A percentile compares a stretch with the other conserved stretches of the same genome.
phyloP scores from a whole-genome alignment of 106 monocot species.

The Apostasia ramifera region DNA sequence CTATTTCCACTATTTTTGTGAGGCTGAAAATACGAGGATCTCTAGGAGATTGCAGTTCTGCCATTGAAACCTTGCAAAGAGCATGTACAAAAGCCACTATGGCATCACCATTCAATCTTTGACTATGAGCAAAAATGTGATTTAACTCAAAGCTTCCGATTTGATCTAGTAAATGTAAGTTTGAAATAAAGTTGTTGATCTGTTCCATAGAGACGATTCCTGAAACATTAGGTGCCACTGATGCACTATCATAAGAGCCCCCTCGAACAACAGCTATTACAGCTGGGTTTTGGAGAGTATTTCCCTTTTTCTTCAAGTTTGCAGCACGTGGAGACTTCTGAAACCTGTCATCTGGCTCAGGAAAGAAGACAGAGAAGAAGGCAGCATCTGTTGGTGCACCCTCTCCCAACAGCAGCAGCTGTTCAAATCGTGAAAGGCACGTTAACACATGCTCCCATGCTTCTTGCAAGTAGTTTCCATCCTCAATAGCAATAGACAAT shows the following conservation, averaged over 20 bases:
- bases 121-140: conserved; percentile 94
- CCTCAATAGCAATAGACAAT: conserved; percentile 96
- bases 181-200: conserved; percentile 90
- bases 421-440: conserved; percentile 95
- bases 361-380: conserved; percentile 45
- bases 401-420: conserved; percentile 87
- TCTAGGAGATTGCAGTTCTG: conserved; percentile 86
- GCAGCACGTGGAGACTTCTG: conserved; percentile 40
- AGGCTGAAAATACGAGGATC: conserved; percentile 96
- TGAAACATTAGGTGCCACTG: conserved; percentile 43
- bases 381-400: conserved; percentile 92
- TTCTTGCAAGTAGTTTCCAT: conserved; percentile 90
- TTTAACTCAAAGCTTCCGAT: conserved; percentile 91
- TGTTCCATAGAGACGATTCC: conserved; percentile 79
- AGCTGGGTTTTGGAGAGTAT: conserved; percentile 92
- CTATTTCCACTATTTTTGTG: conserved; percentile 97
- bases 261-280: conserved; percentile 90
- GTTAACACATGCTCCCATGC: conserved; percentile 95
- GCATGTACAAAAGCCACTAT: conserved; percentile 97
- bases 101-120: conserved; percentile 93
- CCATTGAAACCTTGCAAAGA: conserved; percentile 93
- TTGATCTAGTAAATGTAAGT: conserved; percentile 85
- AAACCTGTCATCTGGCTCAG: conserved; percentile 57
- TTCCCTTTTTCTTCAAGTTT: conserved; percentile 56
- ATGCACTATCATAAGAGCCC: conserved; percentile 89